Evolutionary conservation across 2,329 filamentous ascomycete genomes (phyloP).

Genomic region (Monosporascus sp.): DNA sequence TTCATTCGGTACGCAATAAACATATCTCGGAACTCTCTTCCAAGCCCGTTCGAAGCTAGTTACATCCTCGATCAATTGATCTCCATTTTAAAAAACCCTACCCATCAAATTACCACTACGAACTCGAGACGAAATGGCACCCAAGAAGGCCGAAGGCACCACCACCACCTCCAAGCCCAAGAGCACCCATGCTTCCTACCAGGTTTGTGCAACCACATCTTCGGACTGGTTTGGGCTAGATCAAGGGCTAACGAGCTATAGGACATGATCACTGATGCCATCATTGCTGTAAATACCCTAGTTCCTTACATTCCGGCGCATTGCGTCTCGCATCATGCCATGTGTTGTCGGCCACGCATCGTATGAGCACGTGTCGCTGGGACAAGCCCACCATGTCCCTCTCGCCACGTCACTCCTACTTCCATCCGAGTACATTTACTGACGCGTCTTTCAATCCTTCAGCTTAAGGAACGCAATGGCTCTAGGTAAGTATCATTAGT

Average conservation of each 20-base stretch:
- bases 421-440: conserved; percentile 26
- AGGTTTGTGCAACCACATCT: conserved; percentile 39
- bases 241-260: conserved; percentile 33
- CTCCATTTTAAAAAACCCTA: conserved; percentile 11
- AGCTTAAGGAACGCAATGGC: conserved; percentile 60
- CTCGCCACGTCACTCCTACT: not conserved
- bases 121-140: conserved; percentile 45
- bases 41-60: conserved; percentile 17
- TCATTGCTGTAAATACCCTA: conserved; percentile 49
- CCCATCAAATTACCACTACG: conserved; percentile 12
- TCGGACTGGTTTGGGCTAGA: conserved; percentile 11
- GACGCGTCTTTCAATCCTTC: conserved; percentile 29
- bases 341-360: conserved; percentile 19
- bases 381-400: conserved; percentile 1
- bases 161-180: conserved; percentile 44
- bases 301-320: conserved; percentile 33
- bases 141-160: conserved; percentile 49
- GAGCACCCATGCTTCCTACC: conserved; percentile 50
- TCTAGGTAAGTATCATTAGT: conserved; percentile 37
- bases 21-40: conserved; percentile 10
- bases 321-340: conserved; percentile 12
- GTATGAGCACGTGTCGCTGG: conserved; percentile 3
- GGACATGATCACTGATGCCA: conserved; percentile 61
- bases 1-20: conserved; percentile 16
- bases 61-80: conserved; percentile 20